Evolutionary conservation across 768 basidiomycete species (phyloP).

Genomic region (Mycena metata): DNA sequence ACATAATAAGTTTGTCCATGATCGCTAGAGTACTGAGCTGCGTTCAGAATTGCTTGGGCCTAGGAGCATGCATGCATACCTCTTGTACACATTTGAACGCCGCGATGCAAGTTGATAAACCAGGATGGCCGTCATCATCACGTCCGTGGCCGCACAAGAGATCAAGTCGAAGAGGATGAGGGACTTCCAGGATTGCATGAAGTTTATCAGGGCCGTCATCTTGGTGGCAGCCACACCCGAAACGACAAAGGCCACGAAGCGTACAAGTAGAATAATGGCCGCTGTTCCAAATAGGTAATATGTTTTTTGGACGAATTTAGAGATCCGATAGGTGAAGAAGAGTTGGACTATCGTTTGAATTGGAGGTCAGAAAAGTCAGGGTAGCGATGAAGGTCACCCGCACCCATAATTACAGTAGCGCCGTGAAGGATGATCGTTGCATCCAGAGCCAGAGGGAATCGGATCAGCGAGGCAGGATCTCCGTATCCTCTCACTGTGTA

Average conservation of each 20-base stretch:
- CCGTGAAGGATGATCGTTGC: slow-evolving; percentile 23
- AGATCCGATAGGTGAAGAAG: slow-evolving; percentile 19
- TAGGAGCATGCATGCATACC: not conserved
- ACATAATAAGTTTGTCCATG: slow-evolving; percentile 26
- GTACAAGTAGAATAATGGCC: not conserved
- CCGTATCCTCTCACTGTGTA: slow-evolving; percentile 10
- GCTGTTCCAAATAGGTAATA: not conserved
- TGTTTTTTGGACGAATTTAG: slow-evolving; percentile 13
- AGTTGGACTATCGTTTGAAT: slow-evolving; percentile 14
- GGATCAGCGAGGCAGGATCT: slow-evolving; percentile 12
- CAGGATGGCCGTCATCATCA: slow-evolving; percentile 15
- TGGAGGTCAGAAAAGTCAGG: not conserved
- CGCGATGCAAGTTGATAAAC: slow-evolving; percentile 9
- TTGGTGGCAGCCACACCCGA: slow-evolving; percentile 4
- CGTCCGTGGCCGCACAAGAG: slow-evolving; percentile 17
- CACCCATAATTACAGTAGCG: slow-evolving; percentile 20
- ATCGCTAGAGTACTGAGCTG: slow-evolving; percentile 7
- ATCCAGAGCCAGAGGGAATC: slow-evolving; percentile 15
- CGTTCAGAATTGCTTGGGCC: no score
- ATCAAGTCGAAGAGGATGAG: slow-evolving; percentile 18
- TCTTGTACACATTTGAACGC: not conserved
- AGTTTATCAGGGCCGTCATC: not conserved
- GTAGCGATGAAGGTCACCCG: no score
- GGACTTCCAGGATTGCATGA: slow-evolving; percentile 13
- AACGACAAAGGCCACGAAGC: slow-evolving; percentile 12